Evolutionary conservation across 495 filamentous ascomycete genomes (phyloP), one percentile per base, ranked within the genome.

Genomic region (Podospora anserina): DNA sequence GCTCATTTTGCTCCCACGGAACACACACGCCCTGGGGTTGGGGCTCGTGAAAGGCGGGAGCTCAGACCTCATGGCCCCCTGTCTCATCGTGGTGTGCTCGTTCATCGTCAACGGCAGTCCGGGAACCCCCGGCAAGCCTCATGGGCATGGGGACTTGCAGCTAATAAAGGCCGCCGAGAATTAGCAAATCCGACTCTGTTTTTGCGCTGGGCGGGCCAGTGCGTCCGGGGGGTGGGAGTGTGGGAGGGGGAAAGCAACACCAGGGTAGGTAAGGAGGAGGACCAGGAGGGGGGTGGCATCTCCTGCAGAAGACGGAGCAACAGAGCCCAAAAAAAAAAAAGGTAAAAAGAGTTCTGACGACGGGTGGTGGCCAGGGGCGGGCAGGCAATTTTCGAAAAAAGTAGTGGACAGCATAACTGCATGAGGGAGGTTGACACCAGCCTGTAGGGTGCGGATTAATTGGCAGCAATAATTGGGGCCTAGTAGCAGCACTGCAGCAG

Each of bases 61-160:
- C 74, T 74, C 70, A 72, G 72, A 70, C 74, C 68, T 69, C 70
- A 49, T 66, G 63, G 63, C 66, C 69, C 70, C 69, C 63, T 67
- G 64, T 16, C 61, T 64, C 68, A 67, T 63, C 63, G 60, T 20
- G 30, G 55, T 61, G 7, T 66, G 66, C 66, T 64, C 65, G 64
- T 61, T 67, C 68, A 61, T 69, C 68, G 65, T 72, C 74, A 74
- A 74, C 70, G 72, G 72, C 72, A 76, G 72, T 65, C 68, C 65
- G 66, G 67, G 64, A 67, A 27, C 64, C 67, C 71, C 71, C 39
- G 65, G 69, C 58, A 73, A 71, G 66, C 69, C 71, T 68, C 67
- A 66, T 68, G 66, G 64, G 56, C n/a, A 61, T 63, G 62, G 66
- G 70, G 63, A 63, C 61, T 44, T 67, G 67, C 67, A 72, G 68